A percentile compares a stretch with the other conserved stretches of the same genome.
Conservation (phyloP, 176 grass and related monocot genomes). For the Bonia amplexicaulis region DNA sequence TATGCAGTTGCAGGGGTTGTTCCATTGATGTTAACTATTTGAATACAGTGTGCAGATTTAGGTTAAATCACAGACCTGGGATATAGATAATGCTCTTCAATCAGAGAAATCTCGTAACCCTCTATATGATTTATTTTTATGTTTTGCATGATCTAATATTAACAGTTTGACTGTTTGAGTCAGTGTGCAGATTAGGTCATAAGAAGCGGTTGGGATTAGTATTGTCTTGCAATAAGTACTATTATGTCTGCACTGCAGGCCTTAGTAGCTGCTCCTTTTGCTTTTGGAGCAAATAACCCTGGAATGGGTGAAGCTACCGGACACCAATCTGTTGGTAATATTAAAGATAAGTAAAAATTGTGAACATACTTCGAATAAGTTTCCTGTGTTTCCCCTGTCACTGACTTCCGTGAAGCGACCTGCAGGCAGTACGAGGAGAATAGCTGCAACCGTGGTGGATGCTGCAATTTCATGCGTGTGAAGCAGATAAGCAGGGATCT, state of each 20-base stretch:
- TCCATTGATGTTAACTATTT: slow-evolving; percentile 9
- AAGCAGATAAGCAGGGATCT: slow-evolving; percentile 59
- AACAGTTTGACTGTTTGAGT: slow-evolving; percentile 19
- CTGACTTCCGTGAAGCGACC: slow-evolving; percentile 54
- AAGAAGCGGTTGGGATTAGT: slow-evolving; percentile 18
- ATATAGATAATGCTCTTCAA: neutral
- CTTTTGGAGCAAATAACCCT: slow-evolving; percentile 1
- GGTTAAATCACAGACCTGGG: neutral
- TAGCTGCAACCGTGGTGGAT: slow-evolving; percentile 58
- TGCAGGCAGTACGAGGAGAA: slow-evolving; percentile 59
- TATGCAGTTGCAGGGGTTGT: slow-evolving; percentile 28
- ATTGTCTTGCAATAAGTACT: slow-evolving; percentile 9
- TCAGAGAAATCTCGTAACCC: neutral
- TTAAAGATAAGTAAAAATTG: neutral
- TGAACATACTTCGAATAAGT: neutral
- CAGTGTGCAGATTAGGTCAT: slow-evolving; percentile 38
- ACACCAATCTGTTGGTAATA: slow-evolving; percentile 2
- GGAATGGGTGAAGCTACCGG: slow-evolving; percentile 15
- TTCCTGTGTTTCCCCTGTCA: slow-evolving; percentile 38
- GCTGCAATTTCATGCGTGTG: slow-evolving; percentile 63
- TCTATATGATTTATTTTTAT: neutral
- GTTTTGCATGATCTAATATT: slow-evolving; percentile 14
- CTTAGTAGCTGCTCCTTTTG: slow-evolving; percentile 1
- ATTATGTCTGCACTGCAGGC: slow-evolving; percentile 4
- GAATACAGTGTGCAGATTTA: slow-evolving; percentile 3